These are phyloP conservation scores for Xylariaceae sp. DNA, from an alignment of 2,329 filamentous ascomycete species.

Conservation along the genomic window DNA sequence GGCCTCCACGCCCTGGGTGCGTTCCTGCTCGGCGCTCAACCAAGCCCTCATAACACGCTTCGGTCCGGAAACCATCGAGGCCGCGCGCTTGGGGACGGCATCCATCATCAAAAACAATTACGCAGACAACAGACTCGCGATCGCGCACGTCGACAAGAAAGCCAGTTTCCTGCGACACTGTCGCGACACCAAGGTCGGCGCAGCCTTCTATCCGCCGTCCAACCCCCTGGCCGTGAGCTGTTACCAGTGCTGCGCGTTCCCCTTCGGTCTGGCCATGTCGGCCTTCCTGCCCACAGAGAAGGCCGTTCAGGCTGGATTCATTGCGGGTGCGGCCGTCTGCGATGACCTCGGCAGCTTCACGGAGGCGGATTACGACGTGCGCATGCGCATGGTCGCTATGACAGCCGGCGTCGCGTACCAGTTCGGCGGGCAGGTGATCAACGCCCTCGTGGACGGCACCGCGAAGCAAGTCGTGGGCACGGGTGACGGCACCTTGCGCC, in stretches of 20 bases:
- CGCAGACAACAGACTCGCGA: constrained; percentile 10
- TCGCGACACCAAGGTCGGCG: constrained; percentile 6
- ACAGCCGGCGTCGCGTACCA: constrained; percentile 11
- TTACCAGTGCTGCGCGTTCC: constrained; percentile 10
- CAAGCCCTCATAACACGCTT: constrained; percentile 15
- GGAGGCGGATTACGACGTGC: constrained; percentile 11
- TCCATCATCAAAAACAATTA: constrained; percentile 10
- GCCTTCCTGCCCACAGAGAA: constrained; percentile 12
- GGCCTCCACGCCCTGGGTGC: constrained; percentile 9
- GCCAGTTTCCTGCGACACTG: constrained; percentile 16
- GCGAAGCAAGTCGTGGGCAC: constrained; percentile 12
- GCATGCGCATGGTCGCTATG: constrained; percentile 16
- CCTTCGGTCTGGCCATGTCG: constrained; percentile 15
- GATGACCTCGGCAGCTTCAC: constrained; percentile 16
- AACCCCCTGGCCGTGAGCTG: constrained; percentile 13
- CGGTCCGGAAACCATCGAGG: constrained; percentile 10
- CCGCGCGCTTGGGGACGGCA: constrained; percentile 6
- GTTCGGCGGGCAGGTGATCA: constrained; percentile 10
- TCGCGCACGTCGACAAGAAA: constrained; percentile 18
- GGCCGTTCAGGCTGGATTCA: constrained; percentile 12
- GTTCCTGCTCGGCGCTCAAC: constrained; percentile 14
- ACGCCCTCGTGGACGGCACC: constrained; percentile 13
- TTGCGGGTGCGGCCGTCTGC: constrained; percentile 16
- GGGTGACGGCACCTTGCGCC: neutral
- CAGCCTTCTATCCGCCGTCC: constrained; percentile 16